phyloP scores from a whole-genome alignment of 305 asterid species.

The Fraxinus dipetala region DNA sequence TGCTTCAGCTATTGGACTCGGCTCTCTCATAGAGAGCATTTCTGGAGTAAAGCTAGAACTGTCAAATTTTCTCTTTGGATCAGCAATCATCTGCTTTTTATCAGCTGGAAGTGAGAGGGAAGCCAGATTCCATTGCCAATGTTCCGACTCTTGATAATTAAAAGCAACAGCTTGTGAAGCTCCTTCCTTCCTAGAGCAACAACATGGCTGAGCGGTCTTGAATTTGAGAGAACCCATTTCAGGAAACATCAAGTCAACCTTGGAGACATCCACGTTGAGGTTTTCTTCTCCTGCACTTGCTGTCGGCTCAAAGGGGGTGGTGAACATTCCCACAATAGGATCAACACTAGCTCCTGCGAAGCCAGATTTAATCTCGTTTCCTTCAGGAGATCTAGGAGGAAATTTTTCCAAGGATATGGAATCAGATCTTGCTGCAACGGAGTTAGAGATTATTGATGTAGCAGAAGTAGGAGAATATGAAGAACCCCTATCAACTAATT shows the following conservation, averaged over 20 bases:
- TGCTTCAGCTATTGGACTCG: constrained; percentile 26
- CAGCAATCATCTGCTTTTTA: constrained; percentile 32
- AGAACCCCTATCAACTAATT: constrained; percentile 53
- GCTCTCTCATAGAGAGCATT: constrained; percentile 23
- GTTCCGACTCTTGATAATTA: constrained; percentile 46
- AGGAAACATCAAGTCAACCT: constrained; percentile 20
- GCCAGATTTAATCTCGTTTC: constrained; percentile 23
- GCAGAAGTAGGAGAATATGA: constrained; percentile 73
- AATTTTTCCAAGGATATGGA: constrained; percentile 39
- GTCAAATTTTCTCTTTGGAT: constrained; percentile 22
- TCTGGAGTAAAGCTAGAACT: constrained; percentile 27
- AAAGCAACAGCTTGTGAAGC: constrained; percentile 32
- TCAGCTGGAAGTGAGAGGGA: constrained; percentile 30
- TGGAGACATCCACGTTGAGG: constrained; percentile 30
- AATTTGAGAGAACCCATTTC: constrained; percentile 32
- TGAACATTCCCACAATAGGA: constrained; percentile 27
- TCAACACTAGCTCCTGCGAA: constrained; percentile 25
- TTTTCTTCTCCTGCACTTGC: constrained; percentile 26
- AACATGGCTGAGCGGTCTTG: constrained; percentile 49
- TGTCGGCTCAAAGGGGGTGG: constrained; percentile 27
- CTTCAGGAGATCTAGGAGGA: constrained; percentile 22
- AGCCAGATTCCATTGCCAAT: constrained; percentile 33
- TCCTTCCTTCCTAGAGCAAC: constrained; percentile 67
- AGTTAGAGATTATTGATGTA: constrained; percentile 51
- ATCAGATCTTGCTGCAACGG: constrained; percentile 47